Evolutionary conservation across 495 filamentous ascomycete species (phyloP).

Genomic region (Podospora conica): DNA sequence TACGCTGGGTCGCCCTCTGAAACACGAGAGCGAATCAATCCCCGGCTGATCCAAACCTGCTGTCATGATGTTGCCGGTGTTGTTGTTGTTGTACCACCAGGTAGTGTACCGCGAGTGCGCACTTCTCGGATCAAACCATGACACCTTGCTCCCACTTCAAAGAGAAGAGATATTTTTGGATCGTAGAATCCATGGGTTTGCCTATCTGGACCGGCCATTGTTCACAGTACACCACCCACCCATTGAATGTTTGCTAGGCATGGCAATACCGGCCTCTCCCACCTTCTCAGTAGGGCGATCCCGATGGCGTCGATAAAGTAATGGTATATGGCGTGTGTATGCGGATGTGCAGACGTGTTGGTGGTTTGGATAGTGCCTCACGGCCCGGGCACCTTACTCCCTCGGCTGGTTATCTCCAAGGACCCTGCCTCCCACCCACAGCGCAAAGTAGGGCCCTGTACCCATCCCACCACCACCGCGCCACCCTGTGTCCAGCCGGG

Average conservation of each 20-base stretch:
- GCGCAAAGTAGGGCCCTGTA: neutral
- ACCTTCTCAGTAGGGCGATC: neutral
- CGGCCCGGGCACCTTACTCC: neutral
- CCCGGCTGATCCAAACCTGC: neutral
- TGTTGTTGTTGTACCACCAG: neutral
- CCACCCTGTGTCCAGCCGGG: neutral
- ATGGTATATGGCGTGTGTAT: neutral
- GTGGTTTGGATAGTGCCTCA: neutral
- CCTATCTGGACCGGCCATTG: neutral
- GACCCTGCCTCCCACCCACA: neutral
- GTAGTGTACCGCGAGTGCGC: neutral
- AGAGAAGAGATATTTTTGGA: neutral
- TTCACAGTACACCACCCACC: neutral
- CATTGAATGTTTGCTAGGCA: neutral
- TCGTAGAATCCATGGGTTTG: neutral
- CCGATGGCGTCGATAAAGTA: neutral
- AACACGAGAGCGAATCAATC: conserved; percentile 7
- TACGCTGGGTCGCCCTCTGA: neutral
- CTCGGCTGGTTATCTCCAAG: neutral
- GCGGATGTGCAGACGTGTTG: neutral
- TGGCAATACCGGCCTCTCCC: neutral
- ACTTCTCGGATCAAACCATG: neutral
- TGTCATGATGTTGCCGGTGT: neutral
- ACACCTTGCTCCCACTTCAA: neutral
- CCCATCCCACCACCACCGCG: neutral